Base-by-base conservation (phyloP, 768 basidiomycete species). In the Brasilioporus rufonigricans region DNA sequence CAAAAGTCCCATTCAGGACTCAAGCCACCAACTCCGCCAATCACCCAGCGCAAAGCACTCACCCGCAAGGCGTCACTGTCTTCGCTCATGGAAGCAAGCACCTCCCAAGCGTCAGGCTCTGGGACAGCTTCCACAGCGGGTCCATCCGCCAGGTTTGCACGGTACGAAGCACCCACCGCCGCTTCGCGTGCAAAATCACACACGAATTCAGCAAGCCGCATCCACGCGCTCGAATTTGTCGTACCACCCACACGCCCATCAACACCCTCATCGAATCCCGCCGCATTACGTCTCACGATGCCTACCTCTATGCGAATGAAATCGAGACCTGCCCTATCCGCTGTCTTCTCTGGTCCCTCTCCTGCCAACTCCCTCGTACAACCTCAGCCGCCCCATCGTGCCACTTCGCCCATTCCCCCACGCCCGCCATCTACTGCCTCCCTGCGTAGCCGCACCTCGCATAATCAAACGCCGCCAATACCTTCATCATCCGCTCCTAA, bases 1-100 rank as follows among this genome's bases (percentile, higher is more conserved):
- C 90, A 92, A 74, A 92, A 92, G 65, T 91, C 90, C 3, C 88
- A 90, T 65, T 84, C 87, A 7, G 89, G 86, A 35, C 80, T 92
- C 50, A 91, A 92, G 65, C 84, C 86, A 2, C 84, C 86, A 26
- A 83, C 83, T 6, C 87, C 89, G 29, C 82, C 88, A n/a, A 67
- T 81, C 23, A 78, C 80, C 26, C 74, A 80, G 46, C 81, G 85
- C 31, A 82, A 79, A 61, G 64, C 52, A 36, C 77, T 91, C 51
- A 75, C 82, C 21, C 83, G 90, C 62, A 91, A 92, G 71, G 89
- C 89, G 11, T 92, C 90, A 1, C 64, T 92, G 52, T 89, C 89
- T 23, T 87, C 85, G 38, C 74, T 92, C 18, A 78, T 86, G 70
- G 89, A 89, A 71, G 69, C 74, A 51, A 79, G 71, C 50, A 77